Evolutionary conservation across 1,284 basidiomycete genomes (phyloP).

Genomic region (Schizophyllum amplum): DNA sequence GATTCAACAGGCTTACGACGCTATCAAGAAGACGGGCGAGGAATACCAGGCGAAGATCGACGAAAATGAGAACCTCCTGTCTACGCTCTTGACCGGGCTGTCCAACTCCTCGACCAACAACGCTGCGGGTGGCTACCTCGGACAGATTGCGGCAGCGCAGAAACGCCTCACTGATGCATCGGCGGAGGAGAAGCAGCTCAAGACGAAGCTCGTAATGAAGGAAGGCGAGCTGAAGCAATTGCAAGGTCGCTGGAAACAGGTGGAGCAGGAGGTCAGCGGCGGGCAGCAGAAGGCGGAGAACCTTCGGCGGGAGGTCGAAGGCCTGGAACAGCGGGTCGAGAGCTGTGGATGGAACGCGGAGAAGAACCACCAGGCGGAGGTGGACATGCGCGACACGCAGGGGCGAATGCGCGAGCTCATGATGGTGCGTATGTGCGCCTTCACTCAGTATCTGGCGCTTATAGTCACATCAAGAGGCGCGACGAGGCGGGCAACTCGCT

Average conservation of each 20-base stretch:
- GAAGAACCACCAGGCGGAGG: slow-evolving; percentile 53
- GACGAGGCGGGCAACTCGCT: slow-evolving; percentile 68
- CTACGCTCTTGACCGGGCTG: slow-evolving; percentile 90
- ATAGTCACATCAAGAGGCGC: slow-evolving; percentile 42
- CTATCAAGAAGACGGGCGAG: slow-evolving; percentile 69
- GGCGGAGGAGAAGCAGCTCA: slow-evolving; percentile 83
- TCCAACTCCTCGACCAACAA: slow-evolving; percentile 56
- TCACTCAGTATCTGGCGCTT: slow-evolving; percentile 18
- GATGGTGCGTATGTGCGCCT: slow-evolving; percentile 61
- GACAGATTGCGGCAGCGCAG: slow-evolving; percentile 88
- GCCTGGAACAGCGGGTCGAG: slow-evolving; percentile 44
- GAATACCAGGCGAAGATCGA: slow-evolving; percentile 55
- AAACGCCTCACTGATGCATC: slow-evolving; percentile 68
- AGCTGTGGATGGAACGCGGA: slow-evolving; percentile 76
- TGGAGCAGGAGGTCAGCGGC: slow-evolving; percentile 77
- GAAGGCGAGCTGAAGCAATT: slow-evolving; percentile 78
- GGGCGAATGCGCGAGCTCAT: slow-evolving; percentile 50
- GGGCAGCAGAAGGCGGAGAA: slow-evolving; percentile 63
- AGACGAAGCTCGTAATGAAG: slow-evolving; percentile 70
- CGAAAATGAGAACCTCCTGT: slow-evolving; percentile 88
- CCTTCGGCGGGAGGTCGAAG: slow-evolving; percentile 56
- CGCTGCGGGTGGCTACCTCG: slow-evolving; percentile 81
- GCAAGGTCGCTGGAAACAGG: slow-evolving; percentile 76
- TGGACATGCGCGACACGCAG: slow-evolving; percentile 27
- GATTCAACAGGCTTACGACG: slow-evolving; percentile 56